Base-by-base conservation (phyloP, 2,329 filamentous ascomycete species). In the Sporothrix mexicana region DNA sequence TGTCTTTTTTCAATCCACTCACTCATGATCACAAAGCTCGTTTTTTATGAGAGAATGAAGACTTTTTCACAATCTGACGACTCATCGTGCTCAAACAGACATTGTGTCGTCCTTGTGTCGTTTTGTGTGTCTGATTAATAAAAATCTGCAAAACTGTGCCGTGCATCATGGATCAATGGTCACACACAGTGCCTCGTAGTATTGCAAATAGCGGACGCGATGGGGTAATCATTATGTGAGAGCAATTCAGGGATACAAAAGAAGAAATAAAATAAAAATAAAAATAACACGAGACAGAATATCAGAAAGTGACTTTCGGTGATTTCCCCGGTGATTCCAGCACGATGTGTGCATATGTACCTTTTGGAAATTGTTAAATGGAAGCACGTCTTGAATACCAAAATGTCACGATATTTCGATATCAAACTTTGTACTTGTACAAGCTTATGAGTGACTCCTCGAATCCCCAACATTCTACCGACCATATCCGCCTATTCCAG, bases 181-280 rank as follows among this genome's bases (percentile, higher is more conserved):
- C 61, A 47, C 61, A 66, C 61, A 66, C 41, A 47, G 61, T 43
- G 41, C 41, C 6, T 12, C 23, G 51, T 23, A 12, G 12, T 55
- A 55, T 55, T 20, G 51, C 13, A 23, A 36, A 49, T 15, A 20
- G 47, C 25, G 43, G 53, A 36, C 43, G n/a, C 73, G 59, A 74
- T 74, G 72, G 72, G 69, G 73, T 74, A 74, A 74, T 74, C n/a
- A 72, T 74, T 73, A 74, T 45, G 73, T 74, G 53, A 62, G 20
- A 47, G 13, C 20, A 47, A 13, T 23, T 47, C 59, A 17, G 12
- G 13, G 20, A 66, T 62, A 15, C 30, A 20, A 0, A 25, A 17
- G 10, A 36, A 59, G 30, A 62, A 20, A 62, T 17, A 10, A 15
- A 41, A 41, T 17, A 36, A 17, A 61, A 1, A 25, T 3, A n/a